Percentiles rank a stretch among this genome's conserved stretches.
Conservation (phyloP, 2,329 filamentous ascomycete genomes). For the Trichothecium roseum region DNA sequence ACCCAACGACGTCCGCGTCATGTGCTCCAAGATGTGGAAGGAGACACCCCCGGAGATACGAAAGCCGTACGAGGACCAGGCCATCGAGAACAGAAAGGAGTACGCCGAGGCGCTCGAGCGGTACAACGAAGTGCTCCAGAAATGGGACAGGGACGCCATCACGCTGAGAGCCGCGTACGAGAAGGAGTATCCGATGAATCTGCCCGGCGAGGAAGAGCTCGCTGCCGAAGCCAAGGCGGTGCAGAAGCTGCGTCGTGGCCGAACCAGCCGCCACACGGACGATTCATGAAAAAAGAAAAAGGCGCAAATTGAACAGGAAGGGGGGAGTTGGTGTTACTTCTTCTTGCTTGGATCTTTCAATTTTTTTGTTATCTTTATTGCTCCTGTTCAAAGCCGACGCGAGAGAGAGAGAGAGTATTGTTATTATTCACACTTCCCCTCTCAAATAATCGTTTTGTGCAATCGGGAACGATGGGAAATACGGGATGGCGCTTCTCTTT, state of each 20-base stretch:
- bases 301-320: too few species aligned
- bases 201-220: conserved; percentile 13
- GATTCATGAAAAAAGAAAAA: conserved; percentile 5
- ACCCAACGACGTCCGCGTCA: conserved; percentile 74
- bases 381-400: too few species aligned
- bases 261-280: conserved; percentile 27
- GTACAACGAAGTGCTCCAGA: conserved; percentile 50
- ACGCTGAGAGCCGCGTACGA: conserved; percentile 43
- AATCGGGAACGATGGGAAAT: too few species aligned
- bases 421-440: too few species aligned
- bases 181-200: conserved; percentile 32
- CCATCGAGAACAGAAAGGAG: conserved; percentile 56
- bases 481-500: too few species aligned
- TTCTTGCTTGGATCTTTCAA: background rate
- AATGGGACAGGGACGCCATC: conserved; percentile 62
- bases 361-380: conserved; percentile 1
- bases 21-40: conserved; percentile 87
- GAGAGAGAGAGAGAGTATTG: too few species aligned
- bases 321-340: too few species aligned
- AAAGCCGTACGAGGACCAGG: conserved; percentile 67
- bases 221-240: conserved; percentile 9
- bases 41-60: conserved; percentile 60
- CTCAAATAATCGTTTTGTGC: too few species aligned
- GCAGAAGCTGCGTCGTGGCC: conserved; percentile 24
- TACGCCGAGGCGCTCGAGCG: conserved; percentile 48